Conservation (phyloP, 73 alveolate species). For the Strombidium stylifer region DNA sequence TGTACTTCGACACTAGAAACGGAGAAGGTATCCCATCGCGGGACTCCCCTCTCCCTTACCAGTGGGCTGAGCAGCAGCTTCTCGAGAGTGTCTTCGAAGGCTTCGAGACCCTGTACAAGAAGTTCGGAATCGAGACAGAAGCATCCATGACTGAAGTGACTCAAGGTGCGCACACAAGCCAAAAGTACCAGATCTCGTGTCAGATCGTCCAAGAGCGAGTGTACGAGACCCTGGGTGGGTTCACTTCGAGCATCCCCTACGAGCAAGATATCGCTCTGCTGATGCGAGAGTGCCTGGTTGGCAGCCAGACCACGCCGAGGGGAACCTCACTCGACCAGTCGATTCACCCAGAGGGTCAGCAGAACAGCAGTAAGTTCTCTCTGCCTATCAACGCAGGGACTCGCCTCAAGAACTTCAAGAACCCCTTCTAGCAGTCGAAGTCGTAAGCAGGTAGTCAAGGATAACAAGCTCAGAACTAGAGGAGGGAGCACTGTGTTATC, state of each 20-base stretch:
- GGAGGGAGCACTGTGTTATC: conserved; percentile 24
- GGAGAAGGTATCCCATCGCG: too few species aligned
- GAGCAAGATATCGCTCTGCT: too few species aligned
- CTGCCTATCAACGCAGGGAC: too few species aligned
- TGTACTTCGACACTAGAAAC: not conserved
- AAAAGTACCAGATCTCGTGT: not conserved
- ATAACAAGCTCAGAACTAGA: not conserved
- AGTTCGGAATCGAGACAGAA: not conserved
- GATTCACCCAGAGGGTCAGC: too few species aligned
- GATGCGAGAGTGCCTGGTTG: too few species aligned
- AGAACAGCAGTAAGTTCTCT: too few species aligned
- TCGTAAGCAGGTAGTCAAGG: not conserved
- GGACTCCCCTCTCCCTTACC: too few species aligned
- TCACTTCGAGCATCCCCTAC: too few species aligned
- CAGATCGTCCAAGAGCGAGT: too few species aligned
- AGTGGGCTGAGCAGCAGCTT: conserved; percentile 44
- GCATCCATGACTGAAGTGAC: not conserved
- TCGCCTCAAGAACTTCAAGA: not conserved
- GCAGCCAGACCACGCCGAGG: too few species aligned
- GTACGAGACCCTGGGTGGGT: too few species aligned
- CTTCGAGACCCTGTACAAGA: conserved; percentile 16
- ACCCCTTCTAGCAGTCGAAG: not conserved
- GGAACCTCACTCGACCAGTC: too few species aligned
- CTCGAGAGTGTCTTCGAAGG: conserved; percentile 3
- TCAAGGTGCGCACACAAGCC: not conserved